phyloP scores from a whole-genome alignment of 1,139 yeast species.

The Starmera stellimalicola region DNA sequence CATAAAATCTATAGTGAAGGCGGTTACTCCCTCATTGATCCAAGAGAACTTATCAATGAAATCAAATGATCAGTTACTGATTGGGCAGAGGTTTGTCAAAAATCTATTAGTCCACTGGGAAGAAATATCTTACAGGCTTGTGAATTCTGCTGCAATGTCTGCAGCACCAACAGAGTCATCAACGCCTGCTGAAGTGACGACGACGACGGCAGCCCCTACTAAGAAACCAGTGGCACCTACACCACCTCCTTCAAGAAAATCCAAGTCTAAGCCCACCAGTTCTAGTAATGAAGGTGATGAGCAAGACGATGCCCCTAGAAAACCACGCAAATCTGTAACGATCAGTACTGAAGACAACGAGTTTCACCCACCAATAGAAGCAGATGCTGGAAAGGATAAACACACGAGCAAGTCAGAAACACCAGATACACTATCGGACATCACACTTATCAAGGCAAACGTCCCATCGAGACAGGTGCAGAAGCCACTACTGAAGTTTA shows the following conservation, averaged over 20 bases:
- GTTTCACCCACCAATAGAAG: too few relatives aligned
- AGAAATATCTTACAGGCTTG: slow-evolving; percentile 6
- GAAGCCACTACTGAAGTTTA: slow-evolving; percentile 12
- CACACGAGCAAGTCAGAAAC: too few relatives aligned
- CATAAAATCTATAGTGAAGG: slow-evolving; percentile 34
- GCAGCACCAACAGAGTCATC: slow-evolving; percentile 2
- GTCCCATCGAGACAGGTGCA: slow-evolving; percentile 1
- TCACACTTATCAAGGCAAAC: slow-evolving; percentile 2
- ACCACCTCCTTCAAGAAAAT: not conserved
- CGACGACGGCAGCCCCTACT: slow-evolving; percentile 1
- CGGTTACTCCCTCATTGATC: slow-evolving; percentile 42
- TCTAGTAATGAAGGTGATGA: too few relatives aligned
- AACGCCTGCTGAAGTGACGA: slow-evolving; percentile 9
- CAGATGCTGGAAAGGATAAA: too few relatives aligned
- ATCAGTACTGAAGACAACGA: too few relatives aligned
- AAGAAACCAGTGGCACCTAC: not conserved
- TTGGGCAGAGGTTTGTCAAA: slow-evolving; percentile 41
- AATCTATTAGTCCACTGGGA: slow-evolving; percentile 41
- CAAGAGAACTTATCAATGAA: slow-evolving; percentile 38
- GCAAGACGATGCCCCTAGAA: too few relatives aligned
- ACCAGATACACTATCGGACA: slow-evolving; percentile 1
- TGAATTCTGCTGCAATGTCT: not conserved
- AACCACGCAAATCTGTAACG: too few relatives aligned
- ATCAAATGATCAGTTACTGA: slow-evolving; percentile 36
- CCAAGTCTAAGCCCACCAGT: too few relatives aligned